phyloP scores from a whole-genome alignment of 345 rosid species.

The Durio zibethinus region DNA sequence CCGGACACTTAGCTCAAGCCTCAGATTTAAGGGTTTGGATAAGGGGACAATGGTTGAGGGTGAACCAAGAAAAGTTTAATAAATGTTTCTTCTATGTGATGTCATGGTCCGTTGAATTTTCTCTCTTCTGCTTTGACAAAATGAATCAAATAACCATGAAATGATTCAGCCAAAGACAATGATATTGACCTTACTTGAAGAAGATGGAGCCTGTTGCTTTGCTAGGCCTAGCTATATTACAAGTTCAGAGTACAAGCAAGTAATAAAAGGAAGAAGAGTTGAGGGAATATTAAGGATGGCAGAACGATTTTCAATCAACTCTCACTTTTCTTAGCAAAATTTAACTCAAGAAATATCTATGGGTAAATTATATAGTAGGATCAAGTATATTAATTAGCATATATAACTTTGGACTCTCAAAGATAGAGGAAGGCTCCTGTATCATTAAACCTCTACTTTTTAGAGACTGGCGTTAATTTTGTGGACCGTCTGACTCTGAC shows the following conservation, averaged over 20 bases:
- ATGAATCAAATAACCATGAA: no score
- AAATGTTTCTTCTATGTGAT: no score
- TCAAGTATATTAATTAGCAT: no score
- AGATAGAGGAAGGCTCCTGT: neutral
- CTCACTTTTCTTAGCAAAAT: neutral
- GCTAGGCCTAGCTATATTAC: neutral
- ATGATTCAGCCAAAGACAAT: no score
- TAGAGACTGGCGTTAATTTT: neutral
- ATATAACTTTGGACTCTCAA: neutral
- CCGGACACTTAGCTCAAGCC: neutral
- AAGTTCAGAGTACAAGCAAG: neutral
- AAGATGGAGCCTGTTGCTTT: neutral
- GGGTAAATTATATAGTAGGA: neutral
- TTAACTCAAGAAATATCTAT: neutral
- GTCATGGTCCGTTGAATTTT: no score
- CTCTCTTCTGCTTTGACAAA: no score
- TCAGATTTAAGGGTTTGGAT: neutral
- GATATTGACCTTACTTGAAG: neutral
- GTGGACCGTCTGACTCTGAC: constrained; percentile 1
- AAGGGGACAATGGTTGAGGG: neutral
- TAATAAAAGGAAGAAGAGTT: neutral
- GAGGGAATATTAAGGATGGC: neutral
- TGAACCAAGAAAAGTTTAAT: no score
- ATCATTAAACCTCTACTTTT: neutral
- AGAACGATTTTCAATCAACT: neutral